These are phyloP conservation scores for Chlamydomonas sphaeroides DNA, from an alignment of 139 green algal species.

Conservation along the genomic window DNA sequence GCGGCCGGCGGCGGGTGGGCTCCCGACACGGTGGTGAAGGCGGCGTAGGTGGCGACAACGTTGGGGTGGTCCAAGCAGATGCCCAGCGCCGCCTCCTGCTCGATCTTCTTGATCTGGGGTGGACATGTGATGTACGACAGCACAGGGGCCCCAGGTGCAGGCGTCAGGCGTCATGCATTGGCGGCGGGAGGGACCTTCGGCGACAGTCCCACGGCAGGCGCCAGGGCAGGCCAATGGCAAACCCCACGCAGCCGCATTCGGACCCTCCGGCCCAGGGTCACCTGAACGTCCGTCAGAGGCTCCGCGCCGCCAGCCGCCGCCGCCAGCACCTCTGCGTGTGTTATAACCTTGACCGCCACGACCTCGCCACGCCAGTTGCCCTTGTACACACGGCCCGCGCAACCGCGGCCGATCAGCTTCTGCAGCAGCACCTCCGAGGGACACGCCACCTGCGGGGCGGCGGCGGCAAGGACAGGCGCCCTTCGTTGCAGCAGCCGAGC, in stretches of 20 bases:
- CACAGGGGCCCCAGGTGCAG: too few relatives aligned
- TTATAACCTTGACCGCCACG: constrained; percentile 31
- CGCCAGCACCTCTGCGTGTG: neutral
- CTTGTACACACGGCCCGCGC: constrained; percentile 12
- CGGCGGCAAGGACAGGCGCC: neutral
- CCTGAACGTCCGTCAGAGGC: too few relatives aligned
- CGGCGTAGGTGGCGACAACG: constrained; percentile 31
- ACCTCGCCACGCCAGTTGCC: constrained; percentile 8
- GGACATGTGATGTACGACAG: too few relatives aligned
- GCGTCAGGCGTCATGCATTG: too few relatives aligned
- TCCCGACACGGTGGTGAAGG: constrained; percentile 15
- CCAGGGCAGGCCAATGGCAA: too few relatives aligned
- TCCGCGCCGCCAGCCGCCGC: too few relatives aligned
- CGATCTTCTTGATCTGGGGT: constrained; percentile 16
- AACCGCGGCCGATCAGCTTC: constrained; percentile 19
- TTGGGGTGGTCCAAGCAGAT: constrained; percentile 33
- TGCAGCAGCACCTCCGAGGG: constrained; percentile 9
- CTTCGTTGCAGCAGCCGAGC: neutral
- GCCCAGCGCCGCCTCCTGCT: constrained; percentile 31
- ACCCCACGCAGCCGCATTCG: too few relatives aligned
- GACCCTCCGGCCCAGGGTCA: too few relatives aligned
- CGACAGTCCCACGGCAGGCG: too few relatives aligned
- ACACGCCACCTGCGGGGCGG: neutral
- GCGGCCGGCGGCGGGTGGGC: neutral
- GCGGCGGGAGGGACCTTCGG: too few relatives aligned